Evolutionary conservation across 495 filamentous ascomycete genomes (phyloP).

Genomic region (Neurospora sp.): DNA sequence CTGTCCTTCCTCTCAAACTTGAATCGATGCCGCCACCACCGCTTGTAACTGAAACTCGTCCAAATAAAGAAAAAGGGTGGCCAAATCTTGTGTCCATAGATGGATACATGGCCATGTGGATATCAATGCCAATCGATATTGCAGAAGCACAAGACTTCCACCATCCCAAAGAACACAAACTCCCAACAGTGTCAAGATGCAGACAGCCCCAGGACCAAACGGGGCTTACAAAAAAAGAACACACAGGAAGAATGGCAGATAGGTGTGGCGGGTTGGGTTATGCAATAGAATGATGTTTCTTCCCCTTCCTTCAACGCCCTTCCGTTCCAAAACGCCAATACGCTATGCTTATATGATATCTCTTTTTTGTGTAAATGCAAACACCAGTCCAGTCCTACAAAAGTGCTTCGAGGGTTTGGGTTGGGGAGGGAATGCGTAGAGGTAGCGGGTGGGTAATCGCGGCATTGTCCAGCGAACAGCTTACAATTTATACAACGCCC

Average conservation of each 20-base stretch:
- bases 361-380: constrained; percentile 5
- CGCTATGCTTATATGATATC: constrained; percentile 17
- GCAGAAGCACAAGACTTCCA: neutral
- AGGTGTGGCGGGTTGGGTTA: neutral
- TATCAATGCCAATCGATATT: neutral
- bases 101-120: neutral
- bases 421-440: neutral
- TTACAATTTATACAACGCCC: constrained; percentile 8
- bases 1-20: neutral
- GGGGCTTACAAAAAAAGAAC: neutral
- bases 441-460: constrained; percentile 7
- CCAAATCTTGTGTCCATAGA: neutral
- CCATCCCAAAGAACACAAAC: neutral
- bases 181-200: neutral
- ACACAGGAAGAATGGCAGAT: neutral
- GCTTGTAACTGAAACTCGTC: neutral
- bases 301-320: constrained; percentile 1
- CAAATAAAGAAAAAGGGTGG: neutral
- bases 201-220: too few species aligned
- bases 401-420: neutral
- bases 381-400: neutral
- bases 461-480: constrained; percentile 5
- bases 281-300: neutral
- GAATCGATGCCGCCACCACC: neutral
- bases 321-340: constrained; percentile 10